phyloP scores from a whole-genome alignment of 805 yeast species.

The Brettanomyces naardenensis region DNA sequence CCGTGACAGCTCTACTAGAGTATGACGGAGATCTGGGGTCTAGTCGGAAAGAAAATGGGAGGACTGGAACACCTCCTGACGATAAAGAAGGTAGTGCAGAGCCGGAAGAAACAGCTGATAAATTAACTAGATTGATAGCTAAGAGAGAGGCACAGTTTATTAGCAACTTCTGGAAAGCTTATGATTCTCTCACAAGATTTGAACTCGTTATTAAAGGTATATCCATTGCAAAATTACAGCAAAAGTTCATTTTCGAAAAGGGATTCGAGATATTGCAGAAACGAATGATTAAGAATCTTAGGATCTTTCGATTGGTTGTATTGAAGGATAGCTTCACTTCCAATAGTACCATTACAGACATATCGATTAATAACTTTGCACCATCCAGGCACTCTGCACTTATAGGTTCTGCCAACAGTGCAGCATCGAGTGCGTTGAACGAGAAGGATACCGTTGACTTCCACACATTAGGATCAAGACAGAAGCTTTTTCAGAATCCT shows the following conservation, averaged over 20 bases:
- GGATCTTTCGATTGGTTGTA: constrained; percentile 79
- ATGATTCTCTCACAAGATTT: constrained; percentile 44
- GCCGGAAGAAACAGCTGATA: constrained; percentile 21
- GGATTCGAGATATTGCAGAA: constrained; percentile 89
- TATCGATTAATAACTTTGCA: constrained; percentile 9
- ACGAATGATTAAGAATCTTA: constrained; percentile 66
- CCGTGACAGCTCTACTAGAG: constrained; percentile 79
- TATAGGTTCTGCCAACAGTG: constrained; percentile 2
- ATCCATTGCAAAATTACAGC: constrained; percentile 76
- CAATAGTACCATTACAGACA: constrained; percentile 11
- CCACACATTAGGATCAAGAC: constrained; percentile 46
- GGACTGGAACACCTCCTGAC: constrained; percentile 7
- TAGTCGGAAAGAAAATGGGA: constrained; percentile 4
- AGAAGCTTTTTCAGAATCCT: constrained; percentile 76
- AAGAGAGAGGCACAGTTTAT: constrained; percentile 27
- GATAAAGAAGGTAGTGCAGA: constrained; percentile 9
- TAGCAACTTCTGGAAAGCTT: constrained; percentile 47
- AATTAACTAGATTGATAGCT: constrained; percentile 18
- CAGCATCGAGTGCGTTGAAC: constrained; percentile 8
- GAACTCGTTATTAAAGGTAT: constrained; percentile 61
- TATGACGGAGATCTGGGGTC: constrained; percentile 35
- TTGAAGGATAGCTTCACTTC: constrained; percentile 56
- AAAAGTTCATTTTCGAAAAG: constrained; percentile 74
- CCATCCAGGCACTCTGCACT: constrained; percentile 5
- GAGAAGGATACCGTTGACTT: constrained; percentile 25